Evolutionary conservation across 495 filamentous ascomycete genomes (phyloP).

Genomic region (Hapsidospora chrysogenum): DNA sequence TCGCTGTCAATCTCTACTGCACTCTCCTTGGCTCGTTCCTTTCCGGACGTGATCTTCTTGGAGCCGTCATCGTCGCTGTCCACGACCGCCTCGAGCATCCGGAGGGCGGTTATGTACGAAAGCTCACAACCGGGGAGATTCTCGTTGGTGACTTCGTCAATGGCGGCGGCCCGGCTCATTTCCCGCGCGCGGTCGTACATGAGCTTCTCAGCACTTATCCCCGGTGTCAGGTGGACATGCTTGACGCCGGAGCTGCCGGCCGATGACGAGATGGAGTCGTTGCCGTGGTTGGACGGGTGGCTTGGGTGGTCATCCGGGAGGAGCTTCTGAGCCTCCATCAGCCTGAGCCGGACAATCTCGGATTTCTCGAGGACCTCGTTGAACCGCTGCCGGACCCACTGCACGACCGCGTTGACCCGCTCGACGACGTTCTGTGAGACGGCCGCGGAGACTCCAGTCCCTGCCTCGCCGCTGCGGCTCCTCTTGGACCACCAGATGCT

Average conservation of each 20-base stretch:
- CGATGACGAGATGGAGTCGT: constrained; percentile 28
- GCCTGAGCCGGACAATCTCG: constrained; percentile 72
- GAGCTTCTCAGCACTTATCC: constrained; percentile 84
- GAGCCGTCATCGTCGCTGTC: constrained; percentile 61
- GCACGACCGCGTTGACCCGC: constrained; percentile 81
- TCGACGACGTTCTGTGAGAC: constrained; percentile 39
- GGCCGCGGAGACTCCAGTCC: constrained; percentile 16
- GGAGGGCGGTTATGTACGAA: constrained; percentile 79
- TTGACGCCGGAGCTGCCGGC: constrained; percentile 35
- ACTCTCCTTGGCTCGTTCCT: constrained; percentile 12
- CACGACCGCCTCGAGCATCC: constrained; percentile 85
- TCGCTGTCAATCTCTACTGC: constrained; percentile 12
- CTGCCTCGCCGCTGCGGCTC: constrained; percentile 46
- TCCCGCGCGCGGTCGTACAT: constrained; percentile 97
- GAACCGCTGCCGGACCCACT: constrained; percentile 87
- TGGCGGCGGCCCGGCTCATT: constrained; percentile 86
- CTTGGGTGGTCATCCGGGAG: constrained; percentile 73
- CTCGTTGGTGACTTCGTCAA: constrained; percentile 85
- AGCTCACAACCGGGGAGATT: constrained; percentile 82
- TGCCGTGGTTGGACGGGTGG: constrained; percentile 58
- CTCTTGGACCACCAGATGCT: constrained; percentile 80
- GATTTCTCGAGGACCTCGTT: constrained; percentile 95
- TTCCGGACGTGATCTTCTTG: constrained; percentile 7
- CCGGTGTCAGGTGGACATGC: constrained; percentile 38
- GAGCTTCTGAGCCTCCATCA: constrained; percentile 71